phyloP scores from a whole-genome alignment of 257 asterid genomes.

The Scutellaria minor region DNA sequence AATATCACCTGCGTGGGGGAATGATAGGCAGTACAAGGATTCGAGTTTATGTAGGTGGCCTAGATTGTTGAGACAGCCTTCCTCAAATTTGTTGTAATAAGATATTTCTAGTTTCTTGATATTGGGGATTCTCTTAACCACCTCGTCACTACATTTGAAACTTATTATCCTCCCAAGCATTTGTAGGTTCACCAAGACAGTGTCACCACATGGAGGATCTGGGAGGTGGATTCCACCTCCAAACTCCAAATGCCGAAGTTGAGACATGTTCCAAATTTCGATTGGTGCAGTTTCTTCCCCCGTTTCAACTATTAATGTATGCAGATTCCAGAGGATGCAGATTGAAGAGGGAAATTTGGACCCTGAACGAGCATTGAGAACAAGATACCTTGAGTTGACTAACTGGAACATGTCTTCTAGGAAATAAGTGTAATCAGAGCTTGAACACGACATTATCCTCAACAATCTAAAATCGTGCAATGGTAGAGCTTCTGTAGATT shows the following conservation, averaged over 20 bases:
- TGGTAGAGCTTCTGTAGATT: neutral
- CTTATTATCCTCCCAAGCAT: neutral
- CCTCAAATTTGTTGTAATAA: neutral
- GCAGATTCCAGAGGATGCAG: constrained; percentile 13
- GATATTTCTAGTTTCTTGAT: neutral
- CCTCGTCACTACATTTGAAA: neutral
- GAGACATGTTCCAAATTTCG: constrained; percentile 17
- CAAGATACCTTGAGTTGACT: constrained; percentile 20
- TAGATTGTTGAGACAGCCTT: neutral
- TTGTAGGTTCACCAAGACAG: neutral
- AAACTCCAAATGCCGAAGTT: constrained; percentile 11
- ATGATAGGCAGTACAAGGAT: neutral
- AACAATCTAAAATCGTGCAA: neutral
- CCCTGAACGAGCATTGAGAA: neutral
- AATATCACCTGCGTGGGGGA: neutral
- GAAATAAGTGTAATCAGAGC: neutral
- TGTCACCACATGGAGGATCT: too few species aligned
- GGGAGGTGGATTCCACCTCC: neutral
- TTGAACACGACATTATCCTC: constrained; percentile 2
- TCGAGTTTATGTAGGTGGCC: neutral
- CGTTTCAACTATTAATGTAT: neutral
- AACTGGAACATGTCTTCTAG: neutral
- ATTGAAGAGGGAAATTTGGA: neutral
- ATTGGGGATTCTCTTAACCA: neutral
- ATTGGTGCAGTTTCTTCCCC: neutral